Conservation (phyloP, 805 yeast species). For the Kodamaea neixiangensis region DNA sequence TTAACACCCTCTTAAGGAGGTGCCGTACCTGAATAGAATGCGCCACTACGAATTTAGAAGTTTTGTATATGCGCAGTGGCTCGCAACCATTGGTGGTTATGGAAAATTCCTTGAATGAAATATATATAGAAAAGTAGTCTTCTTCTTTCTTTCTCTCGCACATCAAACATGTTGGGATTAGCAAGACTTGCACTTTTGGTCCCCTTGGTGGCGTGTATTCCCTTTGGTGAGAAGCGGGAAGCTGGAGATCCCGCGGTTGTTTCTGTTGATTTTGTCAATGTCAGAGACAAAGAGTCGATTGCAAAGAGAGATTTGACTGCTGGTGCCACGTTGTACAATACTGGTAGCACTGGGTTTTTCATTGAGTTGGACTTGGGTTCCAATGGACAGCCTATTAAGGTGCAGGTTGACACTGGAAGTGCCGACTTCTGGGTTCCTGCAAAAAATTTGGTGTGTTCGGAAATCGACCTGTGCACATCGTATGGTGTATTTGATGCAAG, state of each 20-base stretch:
- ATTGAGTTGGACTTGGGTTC: constrained; percentile 9
- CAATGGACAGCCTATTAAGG: background rate
- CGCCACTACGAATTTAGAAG: background rate
- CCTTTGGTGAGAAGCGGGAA: background rate
- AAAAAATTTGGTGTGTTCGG: background rate
- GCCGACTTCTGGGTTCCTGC: constrained; percentile 13
- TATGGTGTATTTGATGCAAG: constrained; percentile 8
- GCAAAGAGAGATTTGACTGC: constrained; percentile 5
- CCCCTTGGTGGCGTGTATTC: constrained; percentile 2
- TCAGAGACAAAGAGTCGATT: constrained; percentile 3
- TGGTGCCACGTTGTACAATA: constrained; percentile 5
- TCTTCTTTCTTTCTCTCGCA: background rate
- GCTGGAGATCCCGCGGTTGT: constrained; percentile 1
- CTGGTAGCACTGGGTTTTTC: constrained; percentile 8
- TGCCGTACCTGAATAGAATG: background rate
- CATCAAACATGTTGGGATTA: background rate
- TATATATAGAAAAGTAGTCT: background rate
- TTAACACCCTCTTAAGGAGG: background rate
- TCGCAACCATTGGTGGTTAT: background rate
- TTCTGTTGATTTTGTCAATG: constrained; percentile 8
- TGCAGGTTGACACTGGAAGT: constrained; percentile 13
- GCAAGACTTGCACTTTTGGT: background rate
- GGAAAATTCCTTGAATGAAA: background rate
- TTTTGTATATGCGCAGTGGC: background rate
- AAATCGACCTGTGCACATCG: background rate